Evolutionary conservation across 345 rosid genomes (phyloP), one percentile per base, ranked within the genome.

Genomic region (Cardiospermum halicacabum): DNA sequence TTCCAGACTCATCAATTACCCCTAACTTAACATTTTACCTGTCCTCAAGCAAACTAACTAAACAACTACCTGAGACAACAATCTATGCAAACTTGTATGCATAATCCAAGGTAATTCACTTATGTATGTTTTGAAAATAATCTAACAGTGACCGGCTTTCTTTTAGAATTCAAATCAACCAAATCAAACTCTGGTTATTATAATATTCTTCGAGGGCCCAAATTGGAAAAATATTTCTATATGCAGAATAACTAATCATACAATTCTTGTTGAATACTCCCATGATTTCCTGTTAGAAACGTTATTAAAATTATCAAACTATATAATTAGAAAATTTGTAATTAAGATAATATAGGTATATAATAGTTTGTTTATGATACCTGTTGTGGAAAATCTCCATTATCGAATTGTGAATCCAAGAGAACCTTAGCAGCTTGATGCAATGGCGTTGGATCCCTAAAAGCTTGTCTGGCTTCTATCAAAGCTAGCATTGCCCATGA

Each of bases 401-500:
- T 84, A 30, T 80, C 75, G 84, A 83, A 76, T 40, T 85, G 86
- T 21, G 87, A 71, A 67, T 79, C 71, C 4, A 85, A 68, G 26
- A 89, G 50, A 13, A 67, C 65, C 47, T 72, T 82, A 3, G 91
- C 88, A 0, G 88, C 87, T 7, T 65, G 70, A 34, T 85, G 88
- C 66, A 89, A 69, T 8, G 96, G 92, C 0, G 24, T 51, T 16
- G 82, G 66, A 37, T 87, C 91, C 76, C 89, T 79, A 4, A 70
- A 63, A 3, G 75, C 85, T 85, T 90, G 95, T 25, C 88, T 92
- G 5, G 85, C 78, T 62, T 76, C 84, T 15, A 88, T 82, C 16
- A 88, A 88, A 68, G 84, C 76, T 25, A 91, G 45, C 81, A 86
- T 67, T 42, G 97, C 93, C 91, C 97, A 88, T 22, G 86, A 69